Percentiles rank a stretch among this genome's conserved stretches.
These are phyloP conservation scores for Biscutella laevigata DNA, from an alignment of 441 rosid genomes.

Conservation along the genomic window DNA sequence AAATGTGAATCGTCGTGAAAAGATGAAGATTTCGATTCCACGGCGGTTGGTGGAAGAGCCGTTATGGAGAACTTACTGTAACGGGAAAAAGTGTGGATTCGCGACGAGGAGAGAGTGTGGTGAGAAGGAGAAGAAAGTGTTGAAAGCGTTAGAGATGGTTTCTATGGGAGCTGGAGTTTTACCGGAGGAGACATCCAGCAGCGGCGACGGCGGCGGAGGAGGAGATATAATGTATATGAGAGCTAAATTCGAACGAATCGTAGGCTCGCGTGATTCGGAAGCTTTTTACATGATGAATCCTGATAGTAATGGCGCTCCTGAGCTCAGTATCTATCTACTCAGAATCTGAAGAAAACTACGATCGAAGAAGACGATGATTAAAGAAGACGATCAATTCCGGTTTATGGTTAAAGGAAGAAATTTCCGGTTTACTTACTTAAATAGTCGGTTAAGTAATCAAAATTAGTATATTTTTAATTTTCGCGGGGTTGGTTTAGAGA, in stretches of 20 bases:
- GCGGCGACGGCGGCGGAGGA: slow-evolving; percentile 38
- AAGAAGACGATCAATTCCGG: slow-evolving; percentile 2
- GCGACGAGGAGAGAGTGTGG: slow-evolving; percentile 73
- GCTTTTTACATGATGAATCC: slow-evolving; percentile 99
- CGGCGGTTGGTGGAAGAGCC: slow-evolving; percentile 76
- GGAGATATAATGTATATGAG: slow-evolving; percentile 90
- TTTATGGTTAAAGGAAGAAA: background rate
- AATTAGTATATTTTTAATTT: no score
- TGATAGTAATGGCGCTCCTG: slow-evolving; percentile 92
- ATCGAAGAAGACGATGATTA: background rate
- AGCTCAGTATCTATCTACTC: slow-evolving; percentile 86
- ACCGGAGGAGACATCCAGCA: slow-evolving; percentile 43
- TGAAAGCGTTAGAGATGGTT: slow-evolving; percentile 79
- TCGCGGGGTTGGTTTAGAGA: no score
- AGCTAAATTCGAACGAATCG: slow-evolving; percentile 82
- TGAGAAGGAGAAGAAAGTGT: slow-evolving; percentile 53
- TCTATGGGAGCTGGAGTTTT: slow-evolving; percentile 98
- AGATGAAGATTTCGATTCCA: slow-evolving; percentile 12
- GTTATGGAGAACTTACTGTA: slow-evolving; percentile 85
- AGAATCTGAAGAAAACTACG: slow-evolving; percentile 48
- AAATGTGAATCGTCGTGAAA: background rate
- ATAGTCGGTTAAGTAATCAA: slow-evolving; percentile 14
- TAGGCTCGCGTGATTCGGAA: slow-evolving; percentile 95
- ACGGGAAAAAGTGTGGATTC: slow-evolving; percentile 80
- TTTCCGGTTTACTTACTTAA: slow-evolving; percentile 15